Conservation (phyloP, 352 stramenopile genomes). For the Phytophthora citrophthora region DNA sequence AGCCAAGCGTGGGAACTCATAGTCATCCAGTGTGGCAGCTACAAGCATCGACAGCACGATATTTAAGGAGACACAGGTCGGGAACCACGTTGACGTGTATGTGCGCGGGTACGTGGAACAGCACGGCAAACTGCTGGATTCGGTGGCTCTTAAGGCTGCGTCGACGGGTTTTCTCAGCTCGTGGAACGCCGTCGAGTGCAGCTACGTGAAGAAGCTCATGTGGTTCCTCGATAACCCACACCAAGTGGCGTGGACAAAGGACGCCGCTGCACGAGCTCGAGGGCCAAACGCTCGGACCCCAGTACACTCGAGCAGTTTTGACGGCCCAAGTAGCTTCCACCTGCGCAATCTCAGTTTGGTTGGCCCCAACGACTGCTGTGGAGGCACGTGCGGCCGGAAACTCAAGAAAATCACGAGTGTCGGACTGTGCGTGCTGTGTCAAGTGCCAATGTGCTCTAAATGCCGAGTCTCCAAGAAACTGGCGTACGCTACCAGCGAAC, state of each 20-base stretch:
- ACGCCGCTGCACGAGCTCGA: conserved; percentile 18
- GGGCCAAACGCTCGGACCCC: conserved; percentile 3
- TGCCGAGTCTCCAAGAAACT: conserved; percentile 48
- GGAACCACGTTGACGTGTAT: conserved; percentile 44
- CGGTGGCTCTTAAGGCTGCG: conserved; percentile 43
- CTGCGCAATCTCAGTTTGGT: conserved; percentile 26
- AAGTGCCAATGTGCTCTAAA: conserved; percentile 46
- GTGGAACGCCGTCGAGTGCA: conserved; percentile 55
- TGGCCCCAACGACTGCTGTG: conserved; percentile 21
- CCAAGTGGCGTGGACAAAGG: conserved; percentile 28
- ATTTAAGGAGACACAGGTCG: conserved; percentile 34
- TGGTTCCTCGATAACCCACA: conserved; percentile 48
- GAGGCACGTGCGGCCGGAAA: conserved; percentile 39
- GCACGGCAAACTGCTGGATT: conserved; percentile 48
- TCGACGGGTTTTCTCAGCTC: conserved; percentile 54
- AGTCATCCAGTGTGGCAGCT: no score
- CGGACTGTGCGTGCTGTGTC: conserved; percentile 39
- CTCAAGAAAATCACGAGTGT: conserved; percentile 40
- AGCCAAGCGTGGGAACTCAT: no score
- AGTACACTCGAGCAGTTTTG: conserved; percentile 15
- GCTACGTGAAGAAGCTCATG: conserved; percentile 58
- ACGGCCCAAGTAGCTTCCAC: conserved; percentile 17
- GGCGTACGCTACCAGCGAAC: conserved; percentile 34
- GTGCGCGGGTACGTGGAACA: conserved; percentile 48
- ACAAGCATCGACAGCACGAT: no score